phyloP scores from a whole-genome alignment of 75 land plant genomes.

The Selaginella moellendorffii region DNA sequence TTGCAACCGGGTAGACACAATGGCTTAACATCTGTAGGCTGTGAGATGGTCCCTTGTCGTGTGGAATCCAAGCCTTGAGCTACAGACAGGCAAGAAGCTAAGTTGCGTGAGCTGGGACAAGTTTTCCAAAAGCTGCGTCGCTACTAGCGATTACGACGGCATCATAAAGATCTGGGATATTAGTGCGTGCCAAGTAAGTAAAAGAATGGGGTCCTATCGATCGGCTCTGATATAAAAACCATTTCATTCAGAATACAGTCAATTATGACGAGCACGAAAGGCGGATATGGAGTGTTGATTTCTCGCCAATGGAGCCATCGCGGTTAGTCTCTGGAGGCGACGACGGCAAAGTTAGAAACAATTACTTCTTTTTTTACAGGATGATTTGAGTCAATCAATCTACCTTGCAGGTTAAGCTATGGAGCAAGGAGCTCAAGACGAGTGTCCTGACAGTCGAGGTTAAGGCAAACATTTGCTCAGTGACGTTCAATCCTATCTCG shows the following conservation, averaged over 20 bases:
- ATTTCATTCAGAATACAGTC: neutral
- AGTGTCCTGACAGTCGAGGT: neutral
- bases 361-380: neutral
- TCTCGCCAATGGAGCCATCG: neutral
- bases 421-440: neutral
- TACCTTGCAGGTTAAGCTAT: neutral
- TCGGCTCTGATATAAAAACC: too few relatives aligned
- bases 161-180: neutral
- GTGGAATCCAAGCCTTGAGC: neutral
- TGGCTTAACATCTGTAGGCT: too few relatives aligned
- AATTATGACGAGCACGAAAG: constrained; percentile 4
- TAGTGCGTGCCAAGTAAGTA: neutral
- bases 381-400: too few relatives aligned
- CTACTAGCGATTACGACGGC: neutral
- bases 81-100: neutral
- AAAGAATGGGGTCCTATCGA: too few relatives aligned
- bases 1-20: too few relatives aligned
- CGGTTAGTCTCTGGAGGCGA: neutral
- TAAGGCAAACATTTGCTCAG: constrained; percentile 7
- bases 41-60: neutral
- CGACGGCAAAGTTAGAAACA: constrained; percentile 1
- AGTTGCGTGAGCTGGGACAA: neutral
- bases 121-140: neutral
- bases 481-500: constrained; percentile 1
- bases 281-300: constrained; percentile 7